Conservation (phyloP, 768 basidiomycete species). For the Omphalotus guepiniiformis region DNA sequence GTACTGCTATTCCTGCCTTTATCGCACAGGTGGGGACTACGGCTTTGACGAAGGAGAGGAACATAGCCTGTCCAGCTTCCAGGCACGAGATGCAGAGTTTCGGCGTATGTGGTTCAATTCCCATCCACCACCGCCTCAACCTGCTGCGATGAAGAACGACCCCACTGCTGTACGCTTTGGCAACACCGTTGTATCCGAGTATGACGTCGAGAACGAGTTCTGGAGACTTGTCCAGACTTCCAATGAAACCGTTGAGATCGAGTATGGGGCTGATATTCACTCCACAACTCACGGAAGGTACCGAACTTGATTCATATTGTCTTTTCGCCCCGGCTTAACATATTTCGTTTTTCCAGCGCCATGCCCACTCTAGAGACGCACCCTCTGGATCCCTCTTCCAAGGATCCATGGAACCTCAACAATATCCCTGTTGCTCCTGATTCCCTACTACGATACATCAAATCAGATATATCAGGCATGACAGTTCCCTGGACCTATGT, state of each 20-base stretch:
- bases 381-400: conserved; percentile 80
- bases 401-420: conserved; percentile 96
- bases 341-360: conserved; percentile 47
- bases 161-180: conserved; percentile 53
- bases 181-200: conserved; percentile 71
- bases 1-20: conserved; percentile 91
- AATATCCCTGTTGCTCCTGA: conserved; percentile 93
- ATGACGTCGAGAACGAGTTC: conserved; percentile 92
- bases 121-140: conserved; percentile 51
- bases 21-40: conserved; percentile 91
- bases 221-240: conserved; percentile 93
- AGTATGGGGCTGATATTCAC: conserved; percentile 99
- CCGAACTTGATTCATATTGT: conserved; percentile 12
- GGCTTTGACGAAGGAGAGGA: conserved; percentile 99
- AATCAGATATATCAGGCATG: conserved; percentile 99
- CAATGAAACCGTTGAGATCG: conserved; percentile 91
- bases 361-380: conserved; percentile 96
- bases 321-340: not conserved
- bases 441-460: conserved; percentile 93
- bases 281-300: conserved; percentile 97
- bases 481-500: conserved; percentile 99
- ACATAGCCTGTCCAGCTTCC: conserved; percentile 87
- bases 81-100: conserved; percentile 87
- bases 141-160: conserved; percentile 35
- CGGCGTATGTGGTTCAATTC: conserved; percentile 82